These are phyloP conservation scores for Malus fusca DNA, from an alignment of 306 rosid species.

Conservation along the genomic window DNA sequence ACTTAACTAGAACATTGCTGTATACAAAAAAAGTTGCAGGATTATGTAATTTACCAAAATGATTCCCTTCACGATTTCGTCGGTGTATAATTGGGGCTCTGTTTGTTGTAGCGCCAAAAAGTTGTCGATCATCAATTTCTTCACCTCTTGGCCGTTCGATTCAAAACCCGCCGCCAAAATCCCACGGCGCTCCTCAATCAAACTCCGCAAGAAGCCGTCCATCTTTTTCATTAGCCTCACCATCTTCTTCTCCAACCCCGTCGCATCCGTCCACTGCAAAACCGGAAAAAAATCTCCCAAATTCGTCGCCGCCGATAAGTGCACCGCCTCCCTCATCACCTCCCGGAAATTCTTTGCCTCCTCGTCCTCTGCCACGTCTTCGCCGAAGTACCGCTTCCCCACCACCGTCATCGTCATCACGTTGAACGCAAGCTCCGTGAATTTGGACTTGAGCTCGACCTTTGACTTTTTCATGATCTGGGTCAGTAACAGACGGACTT, in stretches of 20 bases:
- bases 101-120: conserved; percentile 1
- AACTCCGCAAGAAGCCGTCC: conserved; percentile 3
- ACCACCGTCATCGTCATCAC: conserved; percentile 14
- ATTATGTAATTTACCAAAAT: conserved; percentile 4
- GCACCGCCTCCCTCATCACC: neutral
- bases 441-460: conserved; percentile 5
- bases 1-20: too few species aligned
- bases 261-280: neutral
- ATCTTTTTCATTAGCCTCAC: conserved; percentile 11
- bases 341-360: conserved; percentile 12
- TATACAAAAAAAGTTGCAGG: too few species aligned
- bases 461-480: neutral
- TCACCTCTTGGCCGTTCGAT: neutral
- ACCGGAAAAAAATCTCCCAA: conserved; percentile 15
- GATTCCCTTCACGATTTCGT: conserved; percentile 6
- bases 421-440: conserved; percentile 14
- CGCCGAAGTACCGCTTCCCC: conserved; percentile 18
- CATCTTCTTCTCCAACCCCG: conserved; percentile 14
- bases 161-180: neutral
- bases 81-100: conserved; percentile 11
- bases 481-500: conserved; percentile 2
- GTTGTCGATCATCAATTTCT: neutral
- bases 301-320: neutral
- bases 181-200: conserved; percentile 7
- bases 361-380: neutral